Evolutionary conservation across 2,329 filamentous ascomycete species (phyloP), one percentile per base, ranked within the genome.

Genomic region (Gnomoniopsis smithogilvyi): DNA sequence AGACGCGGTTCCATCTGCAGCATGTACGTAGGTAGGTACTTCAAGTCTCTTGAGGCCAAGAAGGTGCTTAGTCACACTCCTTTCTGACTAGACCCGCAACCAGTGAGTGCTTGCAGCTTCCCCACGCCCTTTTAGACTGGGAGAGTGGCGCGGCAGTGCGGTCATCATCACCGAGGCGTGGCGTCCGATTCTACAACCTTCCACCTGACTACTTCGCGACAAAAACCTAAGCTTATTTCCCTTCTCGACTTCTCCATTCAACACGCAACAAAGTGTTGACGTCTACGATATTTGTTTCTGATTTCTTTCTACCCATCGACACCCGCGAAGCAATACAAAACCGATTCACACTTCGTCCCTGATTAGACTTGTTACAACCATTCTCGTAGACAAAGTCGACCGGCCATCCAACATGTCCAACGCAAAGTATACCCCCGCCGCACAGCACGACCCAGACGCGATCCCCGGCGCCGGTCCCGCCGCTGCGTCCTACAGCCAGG

Each of bases 361-460:
- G 14, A 41, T 15, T 12, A 14, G 4, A 51, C 41, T 26, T 19
- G 14, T 36, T 8, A 30, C 26, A 7, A 50, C 41, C n/a, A 43
- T 10, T 26, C 26, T 34, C 7, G 24, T 45, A 38, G 34, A 48
- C 11, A 46, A 34, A 51, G 30, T 47, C 50, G 38, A 21, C 8
- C 54, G 36, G 34, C 12, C 36, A 10, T 21, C 38, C 46, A 52
- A 15, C 36, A 80, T 63, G 61, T 61, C 86, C 62, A 91, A 85
- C 67, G 81, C 91, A 54, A 95, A 94, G 76, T 98, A 97, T 74
- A 83, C 89, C 65, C 83, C 87, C 54, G 92, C 92, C 67, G 87
- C 92, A 22, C 89, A 92, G 78, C 89, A 91, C 72, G 94, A 97
- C 77, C 94, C 92, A 49, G 84, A 96, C 67, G 89, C 91, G 65